A percentile compares a stretch with the other conserved stretches of the same genome.
These are phyloP conservation scores for Starmera amethionina DNA, from an alignment of 805 yeast species.

Conservation along the genomic window DNA sequence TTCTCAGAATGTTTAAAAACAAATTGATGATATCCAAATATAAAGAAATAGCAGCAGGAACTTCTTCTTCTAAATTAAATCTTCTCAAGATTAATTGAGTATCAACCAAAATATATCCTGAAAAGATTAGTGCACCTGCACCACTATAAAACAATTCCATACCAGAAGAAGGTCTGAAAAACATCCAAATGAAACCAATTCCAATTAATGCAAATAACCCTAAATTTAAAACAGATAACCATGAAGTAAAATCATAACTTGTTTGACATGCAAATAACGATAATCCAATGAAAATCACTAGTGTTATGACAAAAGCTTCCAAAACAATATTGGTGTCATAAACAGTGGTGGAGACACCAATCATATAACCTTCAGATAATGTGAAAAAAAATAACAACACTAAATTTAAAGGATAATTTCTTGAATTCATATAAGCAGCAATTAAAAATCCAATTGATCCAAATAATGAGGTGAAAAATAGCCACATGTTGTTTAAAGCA, in stretches of 20 bases:
- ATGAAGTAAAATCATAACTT: conserved; percentile 61
- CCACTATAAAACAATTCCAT: conserved; percentile 59
- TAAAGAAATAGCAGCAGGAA: conserved; percentile 67
- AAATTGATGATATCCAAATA: conserved; percentile 79
- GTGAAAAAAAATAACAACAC: conserved; percentile 59
- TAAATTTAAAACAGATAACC: conserved; percentile 49
- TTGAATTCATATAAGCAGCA: conserved; percentile 52
- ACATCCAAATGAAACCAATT: conserved; percentile 58
- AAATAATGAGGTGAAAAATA: conserved; percentile 42
- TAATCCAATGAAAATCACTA: conserved; percentile 64
- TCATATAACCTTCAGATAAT: conserved; percentile 57
- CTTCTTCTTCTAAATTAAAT: conserved; percentile 74
- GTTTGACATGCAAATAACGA: conserved; percentile 71
- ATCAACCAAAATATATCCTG: conserved; percentile 66
- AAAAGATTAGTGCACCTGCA: conserved; percentile 65
- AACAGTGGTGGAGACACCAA: conserved; percentile 58
- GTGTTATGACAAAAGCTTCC: conserved; percentile 63
- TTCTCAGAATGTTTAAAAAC: conserved; percentile 65
- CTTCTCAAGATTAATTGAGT: conserved; percentile 73
- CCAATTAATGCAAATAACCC: conserved; percentile 63
- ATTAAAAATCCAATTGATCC: conserved; percentile 58
- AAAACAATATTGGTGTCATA: conserved; percentile 55
- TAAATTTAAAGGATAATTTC: conserved; percentile 60
- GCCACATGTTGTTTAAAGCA: conserved; percentile 50
- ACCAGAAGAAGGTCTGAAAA: conserved; percentile 46